Conservation (phyloP, 768 basidiomycete genomes). For the Kwoniella dejecticola region DNA sequence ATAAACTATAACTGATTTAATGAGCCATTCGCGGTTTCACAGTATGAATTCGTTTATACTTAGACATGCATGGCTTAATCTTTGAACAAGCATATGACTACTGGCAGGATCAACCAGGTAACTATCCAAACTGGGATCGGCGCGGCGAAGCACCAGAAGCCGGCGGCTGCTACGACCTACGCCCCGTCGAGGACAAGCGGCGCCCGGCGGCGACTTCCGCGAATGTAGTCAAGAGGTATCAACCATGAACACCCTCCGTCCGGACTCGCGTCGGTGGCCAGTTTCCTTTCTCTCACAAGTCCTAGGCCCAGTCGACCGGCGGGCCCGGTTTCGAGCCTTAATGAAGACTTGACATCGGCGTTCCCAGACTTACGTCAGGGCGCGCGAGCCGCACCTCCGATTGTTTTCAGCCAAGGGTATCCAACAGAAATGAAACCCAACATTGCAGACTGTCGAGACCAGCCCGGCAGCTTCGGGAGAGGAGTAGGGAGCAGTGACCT, state of each 20-base stretch:
- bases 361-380: constrained; percentile 5
- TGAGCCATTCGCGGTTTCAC: constrained; percentile 81
- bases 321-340: constrained; percentile 53
- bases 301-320: constrained; percentile 56
- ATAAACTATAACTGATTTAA: constrained; percentile 82
- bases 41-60: constrained; percentile 73
- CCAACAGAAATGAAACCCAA: constrained; percentile 56
- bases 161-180: background rate
- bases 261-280: constrained; percentile 51
- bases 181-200: background rate
- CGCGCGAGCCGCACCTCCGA: constrained; percentile 55
- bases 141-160: background rate
- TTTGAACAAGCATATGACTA: constrained; percentile 83
- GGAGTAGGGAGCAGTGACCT: background rate
- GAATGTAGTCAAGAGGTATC: constrained; percentile 6
- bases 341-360: constrained; percentile 54
- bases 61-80: constrained; percentile 82
- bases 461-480: constrained; percentile 5
- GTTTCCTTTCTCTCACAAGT: constrained; percentile 61
- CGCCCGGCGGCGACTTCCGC: background rate
- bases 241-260: background rate
- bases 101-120: constrained; percentile 84
- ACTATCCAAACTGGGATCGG: constrained; percentile 60
- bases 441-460: constrained; percentile 22
- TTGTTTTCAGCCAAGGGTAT: constrained; percentile 55